Evolutionary conservation across 495 filamentous ascomycete genomes (phyloP).

Genomic region (Penicillium tannophilum): DNA sequence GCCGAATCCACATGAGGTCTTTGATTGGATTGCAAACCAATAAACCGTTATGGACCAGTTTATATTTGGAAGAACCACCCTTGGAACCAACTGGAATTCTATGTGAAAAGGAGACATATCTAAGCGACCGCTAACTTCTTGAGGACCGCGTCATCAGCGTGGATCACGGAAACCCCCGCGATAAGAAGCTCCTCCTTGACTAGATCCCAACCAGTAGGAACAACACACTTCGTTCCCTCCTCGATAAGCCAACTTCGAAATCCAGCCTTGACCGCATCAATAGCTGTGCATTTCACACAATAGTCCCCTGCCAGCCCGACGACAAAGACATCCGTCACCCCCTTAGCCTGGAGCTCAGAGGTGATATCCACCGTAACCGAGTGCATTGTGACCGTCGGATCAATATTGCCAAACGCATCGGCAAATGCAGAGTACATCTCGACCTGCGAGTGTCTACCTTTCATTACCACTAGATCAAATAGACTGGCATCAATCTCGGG

Average conservation of each 20-base stretch:
- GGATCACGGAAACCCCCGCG: constrained; percentile 55
- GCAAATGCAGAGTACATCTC: constrained; percentile 95
- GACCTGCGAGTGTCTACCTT: constrained; percentile 70
- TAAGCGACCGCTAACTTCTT: constrained; percentile 36
- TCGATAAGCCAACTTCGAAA: constrained; percentile 76
- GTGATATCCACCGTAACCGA: constrained; percentile 64
- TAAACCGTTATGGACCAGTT: neutral
- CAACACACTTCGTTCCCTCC: constrained; percentile 76
- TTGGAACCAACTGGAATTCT: neutral
- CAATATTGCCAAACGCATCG: constrained; percentile 66
- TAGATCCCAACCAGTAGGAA: constrained; percentile 57
- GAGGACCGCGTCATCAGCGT: constrained; percentile 49
- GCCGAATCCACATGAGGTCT: constrained; percentile 18
- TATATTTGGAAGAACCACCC: neutral
- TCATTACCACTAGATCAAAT: constrained; percentile 69
- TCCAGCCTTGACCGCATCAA: constrained; percentile 75
- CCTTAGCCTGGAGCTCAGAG: constrained; percentile 51
- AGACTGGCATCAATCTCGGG: constrained; percentile 65
- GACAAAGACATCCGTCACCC: constrained; percentile 76
- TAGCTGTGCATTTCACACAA: constrained; percentile 80
- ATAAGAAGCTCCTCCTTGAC: constrained; percentile 57
- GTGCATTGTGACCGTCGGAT: constrained; percentile 33
- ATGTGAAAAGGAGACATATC: neutral
- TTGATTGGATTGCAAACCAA: constrained; percentile 7
- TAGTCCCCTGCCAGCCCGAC: constrained; percentile 87